Evolutionary conservation across 257 asterid species (phyloP).

Genomic region (Przewalskia tangutica): DNA sequence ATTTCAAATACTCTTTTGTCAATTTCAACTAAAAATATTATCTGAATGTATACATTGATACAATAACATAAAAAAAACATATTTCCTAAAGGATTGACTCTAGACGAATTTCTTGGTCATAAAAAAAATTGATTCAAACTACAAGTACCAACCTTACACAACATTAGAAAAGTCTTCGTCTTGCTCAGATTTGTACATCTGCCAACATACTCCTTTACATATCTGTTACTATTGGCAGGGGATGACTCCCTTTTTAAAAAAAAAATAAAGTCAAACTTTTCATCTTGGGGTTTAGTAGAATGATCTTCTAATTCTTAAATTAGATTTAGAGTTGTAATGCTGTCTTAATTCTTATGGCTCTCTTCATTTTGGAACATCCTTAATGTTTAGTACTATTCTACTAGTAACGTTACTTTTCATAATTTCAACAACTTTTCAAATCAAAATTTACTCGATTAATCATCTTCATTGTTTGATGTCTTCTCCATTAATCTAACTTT

Average conservation of each 20-base stretch:
- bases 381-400: too few species aligned
- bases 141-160: neutral
- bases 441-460: too few species aligned
- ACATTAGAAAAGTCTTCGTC: neutral
- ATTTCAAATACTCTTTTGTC: too few species aligned
- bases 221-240: neutral
- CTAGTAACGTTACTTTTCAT: too few species aligned
- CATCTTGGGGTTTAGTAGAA: neutral
- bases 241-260: neutral
- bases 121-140: neutral
- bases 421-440: too few species aligned
- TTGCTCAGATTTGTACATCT: neutral
- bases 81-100: too few species aligned
- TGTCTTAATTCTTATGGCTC: neutral
- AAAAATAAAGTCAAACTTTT: too few species aligned
- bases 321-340: neutral
- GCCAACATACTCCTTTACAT: neutral
- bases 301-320: neutral
- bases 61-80: too few species aligned
- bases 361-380: neutral
- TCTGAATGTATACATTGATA: neutral
- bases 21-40: too few species aligned
- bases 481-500: too few species aligned
- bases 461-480: too few species aligned
- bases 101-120: neutral